Conservation (phyloP, 2,329 filamentous ascomycete genomes). For the Talaromyces marneffei region DNA sequence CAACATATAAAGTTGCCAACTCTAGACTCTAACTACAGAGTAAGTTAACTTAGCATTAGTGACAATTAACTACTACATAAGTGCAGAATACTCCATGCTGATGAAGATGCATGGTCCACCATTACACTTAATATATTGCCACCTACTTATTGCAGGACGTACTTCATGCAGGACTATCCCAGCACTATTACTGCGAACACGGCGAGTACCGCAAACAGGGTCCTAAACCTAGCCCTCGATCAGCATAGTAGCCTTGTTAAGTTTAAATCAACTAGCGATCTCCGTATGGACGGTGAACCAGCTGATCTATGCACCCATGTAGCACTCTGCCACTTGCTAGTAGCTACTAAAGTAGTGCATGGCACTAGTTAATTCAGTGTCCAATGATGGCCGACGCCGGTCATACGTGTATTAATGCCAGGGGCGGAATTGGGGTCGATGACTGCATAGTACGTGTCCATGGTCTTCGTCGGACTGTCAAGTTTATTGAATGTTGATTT, state of each 20-base stretch:
- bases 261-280: neutral
- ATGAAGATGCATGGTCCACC: too few species aligned
- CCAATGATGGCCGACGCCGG: neutral
- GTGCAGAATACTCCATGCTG: too few species aligned
- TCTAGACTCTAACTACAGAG: neutral
- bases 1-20: too few species aligned
- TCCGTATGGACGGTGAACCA: neutral
- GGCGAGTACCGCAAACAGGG: neutral
- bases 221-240: neutral
- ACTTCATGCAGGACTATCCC: neutral
- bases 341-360: neutral
- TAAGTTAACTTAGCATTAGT: too few species aligned
- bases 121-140: too few species aligned
- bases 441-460: neutral
- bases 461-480: too few species aligned
- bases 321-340: neutral
- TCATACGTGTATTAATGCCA: neutral
- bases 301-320: neutral
- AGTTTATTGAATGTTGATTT: too few species aligned
- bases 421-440: neutral
- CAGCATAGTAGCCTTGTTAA: neutral
- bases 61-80: too few species aligned
- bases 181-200: too few species aligned
- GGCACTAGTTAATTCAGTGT: neutral
- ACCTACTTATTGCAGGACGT: too few species aligned